phyloP scores from a whole-genome alignment of 768 basidiomycete genomes.

The Coprinopsis cinerea region DNA sequence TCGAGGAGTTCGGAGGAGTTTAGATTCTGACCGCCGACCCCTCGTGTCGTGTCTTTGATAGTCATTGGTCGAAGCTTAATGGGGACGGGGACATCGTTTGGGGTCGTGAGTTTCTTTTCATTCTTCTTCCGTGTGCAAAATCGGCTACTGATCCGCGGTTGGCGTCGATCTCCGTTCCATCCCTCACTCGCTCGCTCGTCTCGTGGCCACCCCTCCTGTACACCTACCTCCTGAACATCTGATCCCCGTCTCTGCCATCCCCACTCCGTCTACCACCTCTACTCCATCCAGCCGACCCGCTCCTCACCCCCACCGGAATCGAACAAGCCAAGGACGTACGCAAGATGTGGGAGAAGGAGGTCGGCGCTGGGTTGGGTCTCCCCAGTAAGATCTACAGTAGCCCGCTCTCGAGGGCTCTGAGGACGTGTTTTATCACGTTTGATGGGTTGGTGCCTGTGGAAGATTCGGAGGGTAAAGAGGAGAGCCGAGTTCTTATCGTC shows the following conservation, averaged over 20 bases:
- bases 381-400: slow-evolving; percentile 57
- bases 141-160: background rate
- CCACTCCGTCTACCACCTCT: background rate
- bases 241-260: background rate
- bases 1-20: no score
- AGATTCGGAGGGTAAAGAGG: no score
- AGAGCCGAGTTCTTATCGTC: slow-evolving; percentile 34
- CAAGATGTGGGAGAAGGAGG: slow-evolving; percentile 44
- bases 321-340: slow-evolving; percentile 46
- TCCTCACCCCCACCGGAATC: slow-evolving; percentile 53
- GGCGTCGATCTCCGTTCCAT: background rate
- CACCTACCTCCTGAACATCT: background rate
- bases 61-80: slow-evolving; percentile 57
- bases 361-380: slow-evolving; percentile 35
- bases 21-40: background rate
- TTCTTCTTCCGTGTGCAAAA: no score
- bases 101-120: slow-evolving; percentile 53
- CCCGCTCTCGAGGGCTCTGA: slow-evolving; percentile 56
- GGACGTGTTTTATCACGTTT: slow-evolving; percentile 53
- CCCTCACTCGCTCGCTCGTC: background rate
- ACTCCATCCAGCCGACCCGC: slow-evolving; percentile 48
- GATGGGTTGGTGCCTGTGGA: slow-evolving; percentile 28
- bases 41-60: slow-evolving; percentile 25
- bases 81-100: slow-evolving; percentile 63
- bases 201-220: background rate